A percentile compares a stretch with the other conserved stretches of the same genome.
Conservation (phyloP, 1,284 basidiomycete genomes). For the Sanghuangporus baumii region DNA sequence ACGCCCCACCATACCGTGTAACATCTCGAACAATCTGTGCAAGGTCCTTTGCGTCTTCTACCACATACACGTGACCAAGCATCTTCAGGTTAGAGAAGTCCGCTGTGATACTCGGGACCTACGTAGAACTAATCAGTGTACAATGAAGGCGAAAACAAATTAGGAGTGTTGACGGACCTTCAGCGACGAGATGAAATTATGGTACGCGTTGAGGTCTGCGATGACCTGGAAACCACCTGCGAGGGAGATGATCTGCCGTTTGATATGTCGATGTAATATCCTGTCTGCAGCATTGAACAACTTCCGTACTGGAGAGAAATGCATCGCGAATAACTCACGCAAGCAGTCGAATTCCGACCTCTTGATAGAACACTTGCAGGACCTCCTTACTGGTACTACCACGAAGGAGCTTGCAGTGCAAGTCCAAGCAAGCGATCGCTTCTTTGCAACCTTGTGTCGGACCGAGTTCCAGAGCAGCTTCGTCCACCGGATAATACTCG, state of each 20-base stretch:
- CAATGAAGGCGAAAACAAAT: not conserved
- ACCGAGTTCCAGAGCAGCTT: constrained; percentile 67
- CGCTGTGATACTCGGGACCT: constrained; percentile 63
- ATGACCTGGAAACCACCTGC: constrained; percentile 94
- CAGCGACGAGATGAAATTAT: constrained; percentile 80
- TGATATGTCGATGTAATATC: constrained; percentile 94
- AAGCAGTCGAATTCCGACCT: constrained; percentile 90
- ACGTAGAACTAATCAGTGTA: not conserved
- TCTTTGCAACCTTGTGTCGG: constrained; percentile 85
- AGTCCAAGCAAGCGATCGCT: constrained; percentile 80
- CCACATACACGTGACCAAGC: constrained; percentile 93
- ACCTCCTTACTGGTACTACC: constrained; percentile 96
- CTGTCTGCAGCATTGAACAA: constrained; percentile 33
- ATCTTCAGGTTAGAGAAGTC: constrained; percentile 95
- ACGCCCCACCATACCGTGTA: constrained; percentile 87
- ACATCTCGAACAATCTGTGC: constrained; percentile 94
- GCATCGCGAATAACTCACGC: constrained; percentile 45
- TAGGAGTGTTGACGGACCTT: constrained; percentile 42
- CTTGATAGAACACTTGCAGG: constrained; percentile 95
- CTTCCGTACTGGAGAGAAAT: constrained; percentile 7
- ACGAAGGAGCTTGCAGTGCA: constrained; percentile 85
- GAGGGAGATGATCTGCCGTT: constrained; percentile 92
- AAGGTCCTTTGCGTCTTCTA: constrained; percentile 88
- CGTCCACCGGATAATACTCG: constrained; percentile 88
- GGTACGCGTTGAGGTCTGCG: constrained; percentile 91